Base-by-base conservation (phyloP, 1,139 yeast species). In the Pichia sp. region DNA sequence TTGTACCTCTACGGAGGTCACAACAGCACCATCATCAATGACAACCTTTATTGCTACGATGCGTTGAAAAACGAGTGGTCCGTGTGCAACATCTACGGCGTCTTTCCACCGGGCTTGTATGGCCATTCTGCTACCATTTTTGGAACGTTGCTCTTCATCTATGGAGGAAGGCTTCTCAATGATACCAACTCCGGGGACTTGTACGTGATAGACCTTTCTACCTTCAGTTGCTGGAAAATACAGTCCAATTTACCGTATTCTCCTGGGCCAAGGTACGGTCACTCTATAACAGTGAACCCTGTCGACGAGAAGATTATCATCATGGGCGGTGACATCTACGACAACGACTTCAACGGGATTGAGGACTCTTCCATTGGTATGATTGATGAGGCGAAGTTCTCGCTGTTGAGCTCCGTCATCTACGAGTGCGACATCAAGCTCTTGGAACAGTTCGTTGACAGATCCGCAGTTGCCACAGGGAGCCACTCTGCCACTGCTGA, bases 261-360 rank as follows among this genome's bases (percentile, higher is more conserved):
- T 53, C 97, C 98, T 3, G 86, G 91, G 44, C 83, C 95, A 19
- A 80, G 97, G 61, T 87, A 95, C 57, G 99, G 99, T n/a, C 99
- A 93, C 68, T 82, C 96, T 9, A 74, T 93, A 74, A 84, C 97
- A 1, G 80, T 85, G 54, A 75, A 78, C 54, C 72, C 87, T 49
- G 79, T 74, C 47, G 80, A 78, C 56, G 82, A 87, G 64, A 87
- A 85, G 67, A 68, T 93, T 49, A 66, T 91, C 26, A 82, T 93
- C 22, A 85, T 95, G 87, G 99, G 99, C 44, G 99, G 99, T 55
- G 96, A 89, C 66, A 79, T 83, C 58, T 50, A 54, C 25, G 69
- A 66, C 49, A 56, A 73, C 56, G 74, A 74, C 46, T 63, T 64
- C 46, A 39, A 50, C 6, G 65, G 65, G 45, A 68, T 72, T 41